Conservation (phyloP, 2,329 filamentous ascomycete genomes). For the Microcyclospora pomicola region DNA sequence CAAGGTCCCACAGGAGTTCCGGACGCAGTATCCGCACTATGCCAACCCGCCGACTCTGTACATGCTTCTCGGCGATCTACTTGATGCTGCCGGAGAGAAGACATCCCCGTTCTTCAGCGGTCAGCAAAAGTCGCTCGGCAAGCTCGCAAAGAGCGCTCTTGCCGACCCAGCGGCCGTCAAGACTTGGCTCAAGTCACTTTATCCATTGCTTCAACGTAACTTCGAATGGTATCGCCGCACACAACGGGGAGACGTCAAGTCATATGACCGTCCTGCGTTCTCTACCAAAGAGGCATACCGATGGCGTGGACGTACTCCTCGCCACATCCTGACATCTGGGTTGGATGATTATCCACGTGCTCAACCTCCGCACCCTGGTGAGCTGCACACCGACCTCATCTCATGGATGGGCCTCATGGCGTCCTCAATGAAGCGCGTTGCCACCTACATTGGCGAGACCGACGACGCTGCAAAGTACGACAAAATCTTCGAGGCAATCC, state of each 20-base stretch:
- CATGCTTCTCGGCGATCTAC: constrained; percentile 70
- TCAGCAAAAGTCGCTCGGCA: constrained; percentile 21
- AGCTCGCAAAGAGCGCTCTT: constrained; percentile 37
- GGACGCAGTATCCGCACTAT: constrained; percentile 91
- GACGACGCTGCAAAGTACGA: constrained; percentile 65
- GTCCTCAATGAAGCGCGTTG: constrained; percentile 68
- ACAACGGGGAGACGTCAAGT: constrained; percentile 76
- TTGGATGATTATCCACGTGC: constrained; percentile 92
- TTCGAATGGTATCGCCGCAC: constrained; percentile 93
- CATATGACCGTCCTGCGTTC: constrained; percentile 70
- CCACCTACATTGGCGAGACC: constrained; percentile 54
- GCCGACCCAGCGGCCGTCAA: constrained; percentile 54
- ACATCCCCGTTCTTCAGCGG: constrained; percentile 9
- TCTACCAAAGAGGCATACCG: constrained; percentile 86
- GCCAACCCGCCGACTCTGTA: constrained; percentile 94
- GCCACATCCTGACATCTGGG: constrained; percentile 82
- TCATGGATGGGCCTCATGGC: constrained; percentile 98
- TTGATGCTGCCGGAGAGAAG: constrained; percentile 55
- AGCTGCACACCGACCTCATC: constrained; percentile 88
- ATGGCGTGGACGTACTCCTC: constrained; percentile 79
- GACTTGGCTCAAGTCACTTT: constrained; percentile 61
- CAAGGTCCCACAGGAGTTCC: constrained; percentile 88
- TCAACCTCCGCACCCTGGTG: constrained; percentile 85
- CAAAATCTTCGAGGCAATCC: constrained; percentile 61
- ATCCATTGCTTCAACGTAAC: constrained; percentile 75